These are phyloP conservation scores for Beauveria medogensis DNA, from an alignment of 2,329 filamentous ascomycete genomes.

Conservation along the genomic window DNA sequence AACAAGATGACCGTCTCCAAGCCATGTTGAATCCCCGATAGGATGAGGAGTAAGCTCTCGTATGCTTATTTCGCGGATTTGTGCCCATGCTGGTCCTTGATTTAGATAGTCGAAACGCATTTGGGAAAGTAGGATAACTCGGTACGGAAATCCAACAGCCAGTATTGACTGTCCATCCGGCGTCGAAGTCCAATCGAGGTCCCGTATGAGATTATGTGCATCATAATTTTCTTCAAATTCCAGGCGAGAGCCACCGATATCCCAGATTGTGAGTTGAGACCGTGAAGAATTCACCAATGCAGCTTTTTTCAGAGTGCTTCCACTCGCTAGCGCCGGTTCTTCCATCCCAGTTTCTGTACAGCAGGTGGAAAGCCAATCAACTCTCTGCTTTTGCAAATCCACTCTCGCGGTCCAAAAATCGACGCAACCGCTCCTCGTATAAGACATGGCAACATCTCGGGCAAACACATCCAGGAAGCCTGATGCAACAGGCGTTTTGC, in stretches of 20 bases:
- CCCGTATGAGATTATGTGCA: constrained; percentile 65
- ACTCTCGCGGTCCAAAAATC: constrained; percentile 81
- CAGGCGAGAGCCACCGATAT: constrained; percentile 70
- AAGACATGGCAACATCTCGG: constrained; percentile 78
- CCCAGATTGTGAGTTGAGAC: constrained; percentile 82
- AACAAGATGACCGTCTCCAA: constrained; percentile 75
- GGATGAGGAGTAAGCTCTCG: constrained; percentile 78
- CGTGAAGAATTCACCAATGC: constrained; percentile 69
- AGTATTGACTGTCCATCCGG: constrained; percentile 83
- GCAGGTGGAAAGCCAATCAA: constrained; percentile 79
- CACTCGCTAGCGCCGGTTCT: constrained; percentile 70
- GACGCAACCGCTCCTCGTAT: constrained; percentile 64
- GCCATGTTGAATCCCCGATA: constrained; percentile 89
- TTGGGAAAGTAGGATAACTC: constrained; percentile 74
- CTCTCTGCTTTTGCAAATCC: constrained; percentile 45
- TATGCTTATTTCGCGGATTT: constrained; percentile 74
- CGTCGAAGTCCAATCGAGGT: constrained; percentile 90
- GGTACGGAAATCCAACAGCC: constrained; percentile 85
- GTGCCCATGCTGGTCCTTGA: constrained; percentile 80
- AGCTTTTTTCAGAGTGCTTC: constrained; percentile 78
- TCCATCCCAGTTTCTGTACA: constrained; percentile 69
- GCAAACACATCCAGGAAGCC: constrained; percentile 82
- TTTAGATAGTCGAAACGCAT: constrained; percentile 89
- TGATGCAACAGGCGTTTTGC: constrained; percentile 60
- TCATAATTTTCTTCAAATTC: constrained; percentile 74